A percentile compares a stretch with the other conserved stretches of the same genome.
These are phyloP conservation scores for Ottelia alismoides DNA, from an alignment of 106 monocot species.

Conservation along the genomic window DNA sequence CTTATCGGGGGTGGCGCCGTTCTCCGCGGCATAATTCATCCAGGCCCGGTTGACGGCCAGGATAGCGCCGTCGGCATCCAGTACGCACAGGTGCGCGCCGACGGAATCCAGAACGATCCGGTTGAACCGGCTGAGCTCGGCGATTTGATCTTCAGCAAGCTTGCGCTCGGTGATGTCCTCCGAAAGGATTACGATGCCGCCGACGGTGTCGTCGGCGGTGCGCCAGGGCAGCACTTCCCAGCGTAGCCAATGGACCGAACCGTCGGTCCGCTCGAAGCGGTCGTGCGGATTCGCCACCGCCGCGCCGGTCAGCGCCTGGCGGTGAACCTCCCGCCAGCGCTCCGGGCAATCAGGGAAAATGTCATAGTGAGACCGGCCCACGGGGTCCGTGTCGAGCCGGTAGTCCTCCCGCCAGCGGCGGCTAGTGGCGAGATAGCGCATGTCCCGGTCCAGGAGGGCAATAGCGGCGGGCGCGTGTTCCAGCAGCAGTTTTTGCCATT, in stretches of 20 bases:
- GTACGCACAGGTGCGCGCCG: too few species aligned
- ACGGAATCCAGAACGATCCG: too few species aligned
- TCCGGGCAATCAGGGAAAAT: neutral
- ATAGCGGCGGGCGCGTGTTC: neutral
- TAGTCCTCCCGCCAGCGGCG: neutral
- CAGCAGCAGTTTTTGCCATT: neutral
- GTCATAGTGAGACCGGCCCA: neutral
- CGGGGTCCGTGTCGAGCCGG: neutral
- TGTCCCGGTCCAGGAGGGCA: neutral
- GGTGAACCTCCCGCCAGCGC: neutral
- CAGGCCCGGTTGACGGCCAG: too few species aligned
- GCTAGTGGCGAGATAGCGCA: neutral
- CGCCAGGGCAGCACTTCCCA: neutral
- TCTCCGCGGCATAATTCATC: too few species aligned
- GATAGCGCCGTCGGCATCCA: too few species aligned
- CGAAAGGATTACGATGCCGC: neutral
- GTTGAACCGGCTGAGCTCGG: too few species aligned
- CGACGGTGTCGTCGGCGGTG: neutral
- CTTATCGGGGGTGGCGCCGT: too few species aligned
- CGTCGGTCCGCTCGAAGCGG: neutral
- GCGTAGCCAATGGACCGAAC: neutral
- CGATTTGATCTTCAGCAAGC: neutral
- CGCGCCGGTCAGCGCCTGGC: neutral
- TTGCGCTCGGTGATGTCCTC: neutral
- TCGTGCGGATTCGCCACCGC: neutral